Evolutionary conservation across 1,139 yeast species (phyloP).

Genomic region (Spencermartinsiella ligniputridi): DNA sequence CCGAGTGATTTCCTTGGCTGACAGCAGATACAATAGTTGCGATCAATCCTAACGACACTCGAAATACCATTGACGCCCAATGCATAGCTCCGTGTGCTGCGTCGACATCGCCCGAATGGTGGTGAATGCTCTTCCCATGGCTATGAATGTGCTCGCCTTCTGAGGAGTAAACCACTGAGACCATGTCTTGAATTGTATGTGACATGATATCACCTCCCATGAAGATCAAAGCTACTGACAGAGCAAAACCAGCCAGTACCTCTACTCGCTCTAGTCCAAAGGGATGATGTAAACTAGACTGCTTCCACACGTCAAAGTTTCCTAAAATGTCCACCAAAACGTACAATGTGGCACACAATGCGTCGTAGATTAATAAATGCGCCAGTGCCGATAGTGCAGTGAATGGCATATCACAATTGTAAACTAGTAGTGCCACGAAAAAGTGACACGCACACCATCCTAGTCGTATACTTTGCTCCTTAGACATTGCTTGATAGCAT

Average conservation of each 20-base stretch:
- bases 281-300: slow-evolving; percentile 78
- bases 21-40: slow-evolving; percentile 35
- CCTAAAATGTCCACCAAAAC: slow-evolving; percentile 75
- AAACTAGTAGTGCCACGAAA: slow-evolving; percentile 50
- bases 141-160: slow-evolving; percentile 42
- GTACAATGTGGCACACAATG: slow-evolving; percentile 68
- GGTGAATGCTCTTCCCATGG: slow-evolving; percentile 44
- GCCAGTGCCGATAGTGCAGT: slow-evolving; percentile 74
- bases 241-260: slow-evolving; percentile 81
- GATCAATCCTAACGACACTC: slow-evolving; percentile 32
- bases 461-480: slow-evolving; percentile 52
- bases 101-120: slow-evolving; percentile 39
- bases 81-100: slow-evolving; percentile 14
- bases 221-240: slow-evolving; percentile 78
- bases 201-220: slow-evolving; percentile 87
- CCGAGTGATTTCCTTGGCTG: slow-evolving; percentile 31
- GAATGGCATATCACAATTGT: slow-evolving; percentile 50
- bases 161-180: slow-evolving; percentile 47
- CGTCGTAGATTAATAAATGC: slow-evolving; percentile 82
- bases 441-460: slow-evolving; percentile 66
- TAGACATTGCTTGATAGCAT: slow-evolving; percentile 50
- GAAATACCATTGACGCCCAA: slow-evolving; percentile 24
- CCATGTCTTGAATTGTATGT: slow-evolving; percentile 74
- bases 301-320: slow-evolving; percentile 89
- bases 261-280: slow-evolving; percentile 89